A percentile compares a stretch with the other conserved stretches of the same genome.
Evolutionary conservation across 2,329 filamentous ascomycete species (phyloP).

Genomic region (Cordyceps cateniannulata): DNA sequence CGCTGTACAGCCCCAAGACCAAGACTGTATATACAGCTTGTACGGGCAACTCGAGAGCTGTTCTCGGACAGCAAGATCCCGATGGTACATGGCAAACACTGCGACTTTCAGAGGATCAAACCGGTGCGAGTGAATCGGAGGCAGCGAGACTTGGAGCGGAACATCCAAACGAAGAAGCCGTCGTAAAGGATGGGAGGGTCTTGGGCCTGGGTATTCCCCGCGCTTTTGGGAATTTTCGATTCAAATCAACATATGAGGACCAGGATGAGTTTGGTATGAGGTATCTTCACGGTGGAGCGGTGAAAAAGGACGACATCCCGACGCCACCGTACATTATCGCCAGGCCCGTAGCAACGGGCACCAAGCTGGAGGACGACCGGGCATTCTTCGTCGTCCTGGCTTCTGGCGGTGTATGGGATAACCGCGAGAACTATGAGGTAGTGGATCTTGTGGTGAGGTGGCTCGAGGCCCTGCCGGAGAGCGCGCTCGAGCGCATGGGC

Average conservation of each 20-base stretch:
- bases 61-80: conserved; percentile 40
- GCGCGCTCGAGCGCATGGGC: not conserved
- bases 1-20: conserved; percentile 46
- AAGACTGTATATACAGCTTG: conserved; percentile 51
- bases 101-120: conserved; percentile 56
- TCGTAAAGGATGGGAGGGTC: conserved; percentile 45
- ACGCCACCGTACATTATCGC: conserved; percentile 60
- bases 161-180: conserved; percentile 51
- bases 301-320: conserved; percentile 29
- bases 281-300: conserved; percentile 34
- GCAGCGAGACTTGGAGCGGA: conserved; percentile 40
- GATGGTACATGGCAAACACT: conserved; percentile 41
- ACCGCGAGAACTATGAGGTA: conserved; percentile 43
- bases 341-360: conserved; percentile 55
- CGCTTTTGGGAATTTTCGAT: conserved; percentile 56
- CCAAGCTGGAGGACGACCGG: conserved; percentile 33
- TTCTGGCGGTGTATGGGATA: conserved; percentile 57
- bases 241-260: conserved; percentile 52
- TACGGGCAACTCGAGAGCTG: conserved; percentile 56
- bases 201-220: conserved; percentile 51
- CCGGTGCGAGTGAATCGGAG: conserved; percentile 49
- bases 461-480: conserved; percentile 22
- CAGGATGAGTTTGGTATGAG: conserved; percentile 24
- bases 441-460: conserved; percentile 48
- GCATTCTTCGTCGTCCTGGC: conserved; percentile 54